phyloP scores from a whole-genome alignment of 176 grass and related monocot species.

The Bonia amplexicaulis region DNA sequence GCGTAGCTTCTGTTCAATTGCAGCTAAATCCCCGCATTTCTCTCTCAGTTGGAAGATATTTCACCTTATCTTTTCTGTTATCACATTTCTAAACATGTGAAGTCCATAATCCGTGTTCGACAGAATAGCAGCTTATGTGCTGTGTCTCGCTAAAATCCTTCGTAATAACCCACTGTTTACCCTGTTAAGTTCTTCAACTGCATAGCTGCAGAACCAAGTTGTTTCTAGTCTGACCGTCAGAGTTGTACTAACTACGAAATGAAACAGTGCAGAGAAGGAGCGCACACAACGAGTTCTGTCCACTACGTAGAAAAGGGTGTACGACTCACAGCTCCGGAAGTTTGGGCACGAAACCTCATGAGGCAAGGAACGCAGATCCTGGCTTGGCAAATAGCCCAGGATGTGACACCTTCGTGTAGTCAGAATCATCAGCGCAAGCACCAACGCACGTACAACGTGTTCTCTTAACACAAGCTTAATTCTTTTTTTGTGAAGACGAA shows the following conservation, averaged over 20 bases:
- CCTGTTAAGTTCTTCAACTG: neutral
- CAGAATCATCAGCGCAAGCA: neutral
- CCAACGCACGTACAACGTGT: too few relatives aligned
- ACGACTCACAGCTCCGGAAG: neutral
- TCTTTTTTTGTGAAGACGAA: too few relatives aligned
- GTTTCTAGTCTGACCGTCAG: neutral
- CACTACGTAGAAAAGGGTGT: neutral
- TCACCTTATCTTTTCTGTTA: neutral
- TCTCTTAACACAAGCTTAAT: too few relatives aligned
- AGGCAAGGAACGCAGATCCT: constrained; percentile 20
- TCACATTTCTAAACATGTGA: neutral
- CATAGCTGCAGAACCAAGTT: neutral
- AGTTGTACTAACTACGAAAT: too few relatives aligned
- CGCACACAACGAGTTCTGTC: neutral
- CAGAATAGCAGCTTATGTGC: neutral
- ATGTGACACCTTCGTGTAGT: neutral
- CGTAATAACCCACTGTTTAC: neutral
- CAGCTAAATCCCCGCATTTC: neutral
- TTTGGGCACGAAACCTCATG: neutral
- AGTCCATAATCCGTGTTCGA: neutral
- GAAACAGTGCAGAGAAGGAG: neutral
- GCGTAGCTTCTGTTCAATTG: neutral
- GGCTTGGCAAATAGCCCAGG: neutral
- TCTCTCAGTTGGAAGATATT: neutral
- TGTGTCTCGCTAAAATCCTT: neutral